Base-by-base conservation (phyloP, 345 rosid genomes). In the Hibiscus mutabilis region DNA sequence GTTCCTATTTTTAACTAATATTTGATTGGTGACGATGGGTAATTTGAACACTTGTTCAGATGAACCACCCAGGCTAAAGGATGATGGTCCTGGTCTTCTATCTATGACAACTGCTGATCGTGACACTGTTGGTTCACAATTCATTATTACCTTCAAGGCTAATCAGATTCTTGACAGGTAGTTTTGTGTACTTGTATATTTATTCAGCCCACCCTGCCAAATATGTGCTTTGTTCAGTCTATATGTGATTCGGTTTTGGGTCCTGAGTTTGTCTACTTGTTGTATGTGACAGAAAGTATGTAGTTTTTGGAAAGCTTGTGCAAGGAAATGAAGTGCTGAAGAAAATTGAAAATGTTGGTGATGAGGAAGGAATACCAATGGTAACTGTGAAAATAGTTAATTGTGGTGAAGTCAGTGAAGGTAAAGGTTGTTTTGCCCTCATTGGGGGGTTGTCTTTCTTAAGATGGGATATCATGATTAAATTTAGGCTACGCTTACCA, bases 281-380 rank as follows among this genome's bases (percentile, higher is more conserved):
- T 19, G 46, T 9, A 61, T 72, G 14, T 49, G 31, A 51, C 89
- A 91, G 98, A 81, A 92, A 86, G 65, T 76, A 78, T 82, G 86
- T 95, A 66, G 96, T 87, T 70, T 95, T 95, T 60, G 98, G 98
- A 79, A 86, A 91, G 89, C 91, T 95, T 79, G 88, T 92, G 76
- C 89, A 80, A 76, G 99, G 99, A 60, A 79, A 83, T 51, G 88
- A 92, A 72, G 78, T 91, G 73, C 73, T 95, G 68, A 88, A 90
- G 79, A 92, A 79, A 76, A 92, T 95, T 82, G 99, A 95, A 84
- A 73, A 80, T 77, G 90, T 68, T 14, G 98, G 92, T 24, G 97
- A 86, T 79, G 94, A 89, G 57, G 97, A 88, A 60, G 98, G 97
- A 74, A 77, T 74, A 59, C 96, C 95, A 24, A 69, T 84, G n/a